A percentile compares a stretch with the other conserved stretches of the same genome.
Evolutionary conservation across 768 basidiomycete genomes (phyloP).

Genomic region (Tulasnella sp.): DNA sequence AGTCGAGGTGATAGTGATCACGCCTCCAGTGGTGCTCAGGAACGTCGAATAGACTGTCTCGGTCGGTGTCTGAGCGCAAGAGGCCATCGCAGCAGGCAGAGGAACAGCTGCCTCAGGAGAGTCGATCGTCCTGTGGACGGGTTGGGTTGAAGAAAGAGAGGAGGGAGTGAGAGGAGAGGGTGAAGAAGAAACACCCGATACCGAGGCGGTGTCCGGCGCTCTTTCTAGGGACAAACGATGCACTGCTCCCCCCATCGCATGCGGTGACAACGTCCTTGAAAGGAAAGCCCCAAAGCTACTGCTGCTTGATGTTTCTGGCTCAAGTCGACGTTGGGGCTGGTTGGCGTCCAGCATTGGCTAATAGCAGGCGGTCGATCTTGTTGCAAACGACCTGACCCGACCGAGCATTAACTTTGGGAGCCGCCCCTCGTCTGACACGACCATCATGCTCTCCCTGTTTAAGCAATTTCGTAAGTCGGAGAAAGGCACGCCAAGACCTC

Average conservation of each 20-base stretch:
- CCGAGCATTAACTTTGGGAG: neutral
- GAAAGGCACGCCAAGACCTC: neutral
- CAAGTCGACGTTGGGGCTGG: neutral
- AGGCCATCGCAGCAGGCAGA: neutral
- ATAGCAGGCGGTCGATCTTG: neutral
- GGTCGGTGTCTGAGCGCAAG: slow-evolving; percentile 1
- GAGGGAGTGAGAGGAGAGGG: neutral
- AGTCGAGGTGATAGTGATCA: neutral
- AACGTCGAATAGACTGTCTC: neutral
- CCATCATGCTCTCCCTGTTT: neutral
- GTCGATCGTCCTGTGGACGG: neutral
- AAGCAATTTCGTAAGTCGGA: neutral
- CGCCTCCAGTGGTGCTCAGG: neutral
- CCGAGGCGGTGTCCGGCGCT: neutral
- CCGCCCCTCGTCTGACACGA: neutral
- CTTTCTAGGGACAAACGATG: neutral
- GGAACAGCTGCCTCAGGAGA: neutral
- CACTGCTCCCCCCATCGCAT: neutral
- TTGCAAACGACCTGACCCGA: neutral
- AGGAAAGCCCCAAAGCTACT: neutral
- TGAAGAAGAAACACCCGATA: neutral
- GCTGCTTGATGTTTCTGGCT: neutral
- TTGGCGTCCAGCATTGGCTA: neutral
- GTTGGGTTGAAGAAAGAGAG: neutral
- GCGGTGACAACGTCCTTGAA: neutral